These are phyloP conservation scores for Polygonum aviculare DNA, from an alignment of 148 eudicot genomes.

Conservation along the genomic window DNA sequence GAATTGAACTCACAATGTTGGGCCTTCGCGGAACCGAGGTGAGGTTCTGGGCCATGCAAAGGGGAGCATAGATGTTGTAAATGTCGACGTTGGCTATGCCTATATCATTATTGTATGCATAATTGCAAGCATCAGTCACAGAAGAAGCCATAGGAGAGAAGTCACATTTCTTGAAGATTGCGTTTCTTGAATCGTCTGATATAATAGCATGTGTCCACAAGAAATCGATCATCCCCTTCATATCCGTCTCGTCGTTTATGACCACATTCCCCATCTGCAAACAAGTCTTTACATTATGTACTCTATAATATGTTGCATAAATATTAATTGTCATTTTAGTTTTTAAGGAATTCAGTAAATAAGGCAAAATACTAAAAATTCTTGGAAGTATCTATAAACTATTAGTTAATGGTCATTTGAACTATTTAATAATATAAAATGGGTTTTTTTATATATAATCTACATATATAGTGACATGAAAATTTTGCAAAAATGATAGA, in stretches of 20 bases:
- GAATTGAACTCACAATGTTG: neutral
- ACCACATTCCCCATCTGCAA: constrained; percentile 76
- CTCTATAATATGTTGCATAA: neutral
- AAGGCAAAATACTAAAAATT: no score
- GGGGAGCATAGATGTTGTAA: constrained; percentile 65
- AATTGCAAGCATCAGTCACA: constrained; percentile 18
- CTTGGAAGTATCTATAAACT: no score
- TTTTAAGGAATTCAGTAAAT: neutral
- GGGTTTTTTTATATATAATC: no score
- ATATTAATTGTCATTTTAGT: neutral
- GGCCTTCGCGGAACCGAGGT: constrained; percentile 21
- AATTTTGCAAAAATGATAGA: no score
- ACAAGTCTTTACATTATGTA: neutral
- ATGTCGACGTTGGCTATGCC: constrained; percentile 26
- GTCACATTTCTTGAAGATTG: constrained; percentile 32
- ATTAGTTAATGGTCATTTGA: no score
- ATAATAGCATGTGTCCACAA: constrained; percentile 54
- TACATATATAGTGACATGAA: no score
- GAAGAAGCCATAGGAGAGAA: constrained; percentile 24
- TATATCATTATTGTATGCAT: constrained; percentile 18
- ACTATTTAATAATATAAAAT: no score
- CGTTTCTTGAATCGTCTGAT: constrained; percentile 32
- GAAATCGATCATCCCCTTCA: constrained; percentile 50
- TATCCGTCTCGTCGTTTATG: constrained; percentile 55
- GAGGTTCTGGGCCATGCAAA: constrained; percentile 27